Conservation (phyloP, 2,329 filamentous ascomycete species). For the Botrytis fabae region DNA sequence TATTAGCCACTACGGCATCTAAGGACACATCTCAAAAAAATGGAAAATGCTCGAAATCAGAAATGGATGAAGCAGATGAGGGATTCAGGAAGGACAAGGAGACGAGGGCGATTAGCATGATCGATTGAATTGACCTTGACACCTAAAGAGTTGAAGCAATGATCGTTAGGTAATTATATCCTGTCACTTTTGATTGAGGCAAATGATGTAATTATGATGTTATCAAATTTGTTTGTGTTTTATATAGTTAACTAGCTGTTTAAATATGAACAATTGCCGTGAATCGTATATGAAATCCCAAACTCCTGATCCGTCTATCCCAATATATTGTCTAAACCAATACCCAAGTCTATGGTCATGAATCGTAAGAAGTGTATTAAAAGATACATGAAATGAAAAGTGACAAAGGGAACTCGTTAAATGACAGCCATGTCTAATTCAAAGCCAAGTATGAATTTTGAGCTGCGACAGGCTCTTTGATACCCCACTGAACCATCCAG, state of each 20-base stretch:
- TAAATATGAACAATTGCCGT: not conserved
- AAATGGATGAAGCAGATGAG: not conserved
- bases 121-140: not conserved
- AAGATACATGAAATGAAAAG: not conserved
- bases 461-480: conserved; percentile 21
- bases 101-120: not conserved
- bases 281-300: not conserved
- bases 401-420: not conserved
- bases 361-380: not conserved
- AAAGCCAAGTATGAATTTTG: conserved; percentile 1
- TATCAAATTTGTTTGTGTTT: conserved; percentile 8
- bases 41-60: not conserved
- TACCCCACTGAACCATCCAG: conserved; percentile 51
- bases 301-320: conserved; percentile 13
- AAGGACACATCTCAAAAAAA: not conserved
- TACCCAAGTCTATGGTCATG: not conserved
- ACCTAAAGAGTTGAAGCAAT: not conserved
- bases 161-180: not conserved
- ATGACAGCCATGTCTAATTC: conserved; percentile 9
- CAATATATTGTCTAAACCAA: conserved; percentile 16
- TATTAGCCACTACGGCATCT: not conserved
- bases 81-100: not conserved
- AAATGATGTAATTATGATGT: not conserved
- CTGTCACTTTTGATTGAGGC: not conserved
- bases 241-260: not conserved